Evolutionary conservation across 2,329 filamentous ascomycete genomes (phyloP), one percentile per base, ranked within the genome.

Genomic region (Paracoccidioides brasiliensis): DNA sequence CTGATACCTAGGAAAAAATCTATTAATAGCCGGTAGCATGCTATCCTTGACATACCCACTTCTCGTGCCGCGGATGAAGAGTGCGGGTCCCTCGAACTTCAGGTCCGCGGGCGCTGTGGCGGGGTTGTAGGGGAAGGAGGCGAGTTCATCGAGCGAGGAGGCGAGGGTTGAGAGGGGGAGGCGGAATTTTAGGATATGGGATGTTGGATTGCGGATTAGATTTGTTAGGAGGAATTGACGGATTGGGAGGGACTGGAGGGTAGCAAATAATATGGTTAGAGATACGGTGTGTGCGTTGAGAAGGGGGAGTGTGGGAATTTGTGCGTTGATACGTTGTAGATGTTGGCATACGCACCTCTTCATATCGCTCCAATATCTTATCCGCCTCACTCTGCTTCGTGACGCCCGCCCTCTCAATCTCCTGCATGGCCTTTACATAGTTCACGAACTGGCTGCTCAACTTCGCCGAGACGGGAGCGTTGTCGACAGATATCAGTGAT

Each of bases 161-260:
- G 78, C 83, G 0, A 98, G 74, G 3, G 81, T 83, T 49, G 79
- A 76, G 9, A 98, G 74, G 0, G 93, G 91, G 3, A 97, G 82
- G 33, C 88, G 81, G 72, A 93, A 96, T 63, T 80, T 83, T 63
- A 86, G 79, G 2, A 75, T 75, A 53, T 79, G 75, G 52, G 77
- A 72, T 3, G 77, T 72, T 65, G 3, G 70, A 64, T 4, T 83
- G 37, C 46, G 80, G 61, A 85, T 71, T 42, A 97, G 76, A 67
- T 97, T 98, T 9, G 87, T 88, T 0, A 98, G 80, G 14, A 98
- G 79, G 69, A 97, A 98, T 66, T 96, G 90, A 2, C 93, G 84
- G 61, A 98, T 85, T 0, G 83, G 75, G 4, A 94, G 70, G 12
- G 84, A 82, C 76, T 83, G n/a, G 37, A 38, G 2, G 7, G 37